Evolutionary conservation across 2,329 filamentous ascomycete species (phyloP), one percentile per base, ranked within the genome.

Genomic region (Rhinocladiella mackenziei): DNA sequence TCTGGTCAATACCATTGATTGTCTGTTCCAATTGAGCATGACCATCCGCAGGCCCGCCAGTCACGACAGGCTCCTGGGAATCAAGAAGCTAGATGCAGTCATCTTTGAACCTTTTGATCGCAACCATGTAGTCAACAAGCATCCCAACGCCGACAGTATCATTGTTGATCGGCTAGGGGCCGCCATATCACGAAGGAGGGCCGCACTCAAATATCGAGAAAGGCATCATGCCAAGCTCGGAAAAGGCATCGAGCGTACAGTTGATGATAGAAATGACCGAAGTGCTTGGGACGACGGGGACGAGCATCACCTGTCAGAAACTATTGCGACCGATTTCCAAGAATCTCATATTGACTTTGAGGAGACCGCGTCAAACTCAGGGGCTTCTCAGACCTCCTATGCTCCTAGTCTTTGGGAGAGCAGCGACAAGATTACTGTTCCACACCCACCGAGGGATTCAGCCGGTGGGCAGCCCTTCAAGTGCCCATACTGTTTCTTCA

Each of bases 401-500:
- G n/a, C n/a, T n/a, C n/a, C n/a, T n/a, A n/a, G n/a, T n/a, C n/a
- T n/a, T n/a, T n/a, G n/a, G n/a, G n/a, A n/a, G n/a, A n/a, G n/a
- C n/a, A n/a, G n/a, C n/a, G n/a, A n/a, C n/a, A n/a, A n/a, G n/a
- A n/a, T n/a, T n/a, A n/a, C n/a, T 39, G 5, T 67, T 48, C 13
- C 59, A 38, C 2, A 38, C 52, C 61, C 63, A 4, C 61, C 59
- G 0, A 46, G 50, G 22, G 52, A 52, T 1, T 53, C 60, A 0
- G 19, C 35, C 0, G 33, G 56, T 7, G 58, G 59, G 0, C 44
- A 37, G 5, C 56, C 59, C 0, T 69, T 70, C 28, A 60, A 68
- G 44, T 71, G 68, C 25, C 67, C 65, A 0, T 68, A 67, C 6
- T 71, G 68, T 37, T 68, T 59, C 20, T 58, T 59, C 29, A 58